phyloP scores from a whole-genome alignment of 208 protist species.

The Wallacemonas sp. region DNA sequence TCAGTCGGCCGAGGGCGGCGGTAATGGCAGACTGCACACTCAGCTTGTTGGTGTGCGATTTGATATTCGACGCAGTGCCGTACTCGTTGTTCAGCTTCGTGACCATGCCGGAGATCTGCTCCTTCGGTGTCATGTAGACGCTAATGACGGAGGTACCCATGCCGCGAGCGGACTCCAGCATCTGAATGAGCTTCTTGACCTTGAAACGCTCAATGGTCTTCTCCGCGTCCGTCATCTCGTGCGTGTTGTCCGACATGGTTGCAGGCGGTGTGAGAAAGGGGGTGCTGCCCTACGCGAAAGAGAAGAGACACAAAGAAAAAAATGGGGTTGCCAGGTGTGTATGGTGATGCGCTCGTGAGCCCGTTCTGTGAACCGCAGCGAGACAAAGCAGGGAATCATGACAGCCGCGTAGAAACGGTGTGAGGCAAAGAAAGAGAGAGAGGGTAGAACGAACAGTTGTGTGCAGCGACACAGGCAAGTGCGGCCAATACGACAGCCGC shows the following conservation, averaged over 20 bases:
- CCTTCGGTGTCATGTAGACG: constrained; percentile 98
- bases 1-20: constrained; percentile 87
- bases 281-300: background rate
- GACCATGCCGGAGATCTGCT: constrained; percentile 96
- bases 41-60: constrained; percentile 98
- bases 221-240: constrained; percentile 82
- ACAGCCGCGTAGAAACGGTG: no score
- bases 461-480: no score
- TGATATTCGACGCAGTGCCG: constrained; percentile 99
- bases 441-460: no score
- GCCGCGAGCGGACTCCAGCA: constrained; percentile 96
- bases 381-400: no score
- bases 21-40: constrained; percentile 92
- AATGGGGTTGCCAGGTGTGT: no score
- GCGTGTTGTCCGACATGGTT: constrained; percentile 40
- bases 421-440: no score
- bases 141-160: constrained; percentile 99
- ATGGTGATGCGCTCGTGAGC: no score
- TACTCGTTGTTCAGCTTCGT: constrained; percentile 99
- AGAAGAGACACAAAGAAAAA: background rate
- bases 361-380: no score
- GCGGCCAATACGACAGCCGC: no score
- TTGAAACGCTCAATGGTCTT: constrained; percentile 98
- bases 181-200: constrained; percentile 99
- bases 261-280: no score